Evolutionary conservation across 2,329 filamentous ascomycete genomes (phyloP), one percentile per base, ranked within the genome.

Genomic region (Colletotrichum endophyticum): DNA sequence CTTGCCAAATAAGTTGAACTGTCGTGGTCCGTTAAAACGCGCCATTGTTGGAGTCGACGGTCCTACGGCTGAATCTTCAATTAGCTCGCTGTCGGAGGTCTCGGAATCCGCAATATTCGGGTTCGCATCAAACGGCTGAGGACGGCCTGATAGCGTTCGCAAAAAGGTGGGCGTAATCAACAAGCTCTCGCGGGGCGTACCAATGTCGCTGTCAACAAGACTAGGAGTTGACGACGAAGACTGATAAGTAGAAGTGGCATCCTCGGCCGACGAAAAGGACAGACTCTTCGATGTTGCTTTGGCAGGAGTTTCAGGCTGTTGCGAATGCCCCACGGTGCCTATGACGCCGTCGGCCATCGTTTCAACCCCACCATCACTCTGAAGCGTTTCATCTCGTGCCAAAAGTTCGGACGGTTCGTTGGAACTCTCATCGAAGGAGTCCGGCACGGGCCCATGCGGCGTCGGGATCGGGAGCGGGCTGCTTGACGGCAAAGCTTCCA

Each of bases 171-270:
- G 80, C 39, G 80, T 80, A 44, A 78, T 69, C 25, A 79, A 59
- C 11, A 78, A 59, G 70, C 79, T 79, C 16, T 81, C 78, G 34
- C 75, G 70, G 32, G 79, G 78, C 30, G 77, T 80, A 22, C 76
- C 77, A 67, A 76, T 67, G 57, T 77, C 78, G 49, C 70, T 71
- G 34, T 78, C 76, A 57, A 76, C 63, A 34, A 81, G 75, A 64
- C 78, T 79, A n/a, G 80, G 80, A 28, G 80, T 79, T 28, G 77
- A 76, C 28, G 79, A 77, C 11, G 78, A 79, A 9, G 74, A 73
- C 15, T 27, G 59, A 74, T 73, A 76, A 32, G 79, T 77, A 53
- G 68, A 66, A 8, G 75, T 66, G 19, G 71, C 72, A 32, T 80
- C 78, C 28, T 80, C 78, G 30, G 73, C 61, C 30, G 56, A 15